Evolutionary conservation across 2,329 filamentous ascomycete genomes (phyloP), one percentile per base, ranked within the genome.

Genomic region (Ophiostoma populinum): DNA sequence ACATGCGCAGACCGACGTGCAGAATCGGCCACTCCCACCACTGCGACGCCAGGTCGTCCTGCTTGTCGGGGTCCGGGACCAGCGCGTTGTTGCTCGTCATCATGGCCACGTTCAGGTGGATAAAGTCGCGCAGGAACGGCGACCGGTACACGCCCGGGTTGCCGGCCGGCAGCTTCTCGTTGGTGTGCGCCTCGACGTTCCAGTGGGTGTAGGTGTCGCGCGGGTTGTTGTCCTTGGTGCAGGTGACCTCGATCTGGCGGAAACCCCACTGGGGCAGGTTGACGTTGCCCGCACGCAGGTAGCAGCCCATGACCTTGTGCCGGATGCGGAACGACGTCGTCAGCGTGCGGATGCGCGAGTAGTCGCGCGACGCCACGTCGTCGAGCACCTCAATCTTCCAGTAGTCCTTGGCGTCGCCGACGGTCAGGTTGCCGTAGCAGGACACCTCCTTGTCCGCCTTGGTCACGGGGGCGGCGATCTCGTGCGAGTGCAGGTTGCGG

Each of bases 1-100:
- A 98, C 90, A 98, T 98, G 42, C 92, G 80, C 36, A 98, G 74
- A 53, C 90, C 90, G 38, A 95, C 90, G 49, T 95, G 67, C 26
- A 98, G 73, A 43, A 98, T 73, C 15, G 90, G 90, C 90, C 90
- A 98, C 59, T 98, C 86, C 90, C 90, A 98, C 65, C 86, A 94
- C 45, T 85, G 67, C 11, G 90, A 98, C 21, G 90, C 90, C 32
- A 98, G 72, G 51, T 98, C 90, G 50, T 98, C 90, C 56, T 98
- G 90, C 70, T 98, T 98, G 56, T 98, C 90, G 5, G 90, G 87
- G 51, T 98, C 90, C 4, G 90, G 90, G 15, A 98, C 83, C 30
- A 98, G 73, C 17, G 90, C 90, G 52, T 98, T 98, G 68, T 98
- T 98, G 25, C 90, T 95, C 4, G 90, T 98, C 87, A 95, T 94